Evolutionary conservation across 345 rosid genomes (phyloP).

Genomic region (Abelmoschus esculentus): DNA sequence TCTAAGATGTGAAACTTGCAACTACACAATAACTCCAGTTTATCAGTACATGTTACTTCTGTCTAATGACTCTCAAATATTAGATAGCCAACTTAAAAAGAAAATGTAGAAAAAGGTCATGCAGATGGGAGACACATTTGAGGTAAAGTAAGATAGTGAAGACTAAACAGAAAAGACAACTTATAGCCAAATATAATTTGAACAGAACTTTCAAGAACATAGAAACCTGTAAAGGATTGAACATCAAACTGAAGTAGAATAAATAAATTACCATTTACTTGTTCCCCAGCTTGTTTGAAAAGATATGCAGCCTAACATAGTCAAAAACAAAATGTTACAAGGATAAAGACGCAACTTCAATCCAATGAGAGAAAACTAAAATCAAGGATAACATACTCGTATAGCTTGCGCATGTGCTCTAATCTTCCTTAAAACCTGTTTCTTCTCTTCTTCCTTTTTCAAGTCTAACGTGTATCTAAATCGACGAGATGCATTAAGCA

Average conservation of each 20-base stretch:
- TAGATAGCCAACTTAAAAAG: background rate
- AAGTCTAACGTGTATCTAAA: conserved; percentile 92
- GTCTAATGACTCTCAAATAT: background rate
- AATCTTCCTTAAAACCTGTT: conserved; percentile 49
- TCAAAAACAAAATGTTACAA: conserved; percentile 13
- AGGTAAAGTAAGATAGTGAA: background rate
- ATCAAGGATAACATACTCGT: conserved; percentile 35
- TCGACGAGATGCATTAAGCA: conserved; percentile 92
- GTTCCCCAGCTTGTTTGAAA: conserved; percentile 48
- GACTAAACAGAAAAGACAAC: background rate
- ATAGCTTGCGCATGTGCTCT: conserved; percentile 85
- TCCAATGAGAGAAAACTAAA: background rate
- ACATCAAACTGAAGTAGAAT: background rate
- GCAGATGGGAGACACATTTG: background rate
- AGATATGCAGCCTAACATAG: conserved; percentile 73
- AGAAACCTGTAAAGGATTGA: background rate
- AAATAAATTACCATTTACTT: conserved; percentile 38
- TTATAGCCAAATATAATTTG: background rate
- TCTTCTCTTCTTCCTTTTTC: conserved; percentile 74
- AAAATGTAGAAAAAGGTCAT: background rate
- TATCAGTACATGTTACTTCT: background rate
- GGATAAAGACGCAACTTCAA: background rate
- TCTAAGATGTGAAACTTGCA: background rate
- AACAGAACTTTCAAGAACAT: background rate
- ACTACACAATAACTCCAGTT: background rate